Conservation (phyloP, 192 early-diverging fungal genomes). For the Cladochytrium replicatum region DNA sequence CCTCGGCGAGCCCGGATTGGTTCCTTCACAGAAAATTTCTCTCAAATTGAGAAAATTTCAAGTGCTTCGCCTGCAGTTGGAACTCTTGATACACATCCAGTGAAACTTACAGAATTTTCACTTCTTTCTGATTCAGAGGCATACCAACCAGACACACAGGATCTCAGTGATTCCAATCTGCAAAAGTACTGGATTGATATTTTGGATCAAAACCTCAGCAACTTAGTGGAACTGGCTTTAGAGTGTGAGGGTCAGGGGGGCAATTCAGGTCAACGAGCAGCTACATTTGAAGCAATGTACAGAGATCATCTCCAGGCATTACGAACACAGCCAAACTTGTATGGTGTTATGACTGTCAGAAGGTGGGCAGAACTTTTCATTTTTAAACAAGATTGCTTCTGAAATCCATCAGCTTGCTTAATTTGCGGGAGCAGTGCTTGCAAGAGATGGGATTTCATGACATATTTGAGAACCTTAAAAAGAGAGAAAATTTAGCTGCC, state of each 20-base stretch:
- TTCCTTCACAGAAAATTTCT: constrained; percentile 84
- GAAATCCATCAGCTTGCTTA: constrained; percentile 36
- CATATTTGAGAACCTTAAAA: constrained; percentile 62
- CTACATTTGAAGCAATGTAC: constrained; percentile 54
- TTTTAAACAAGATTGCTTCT: constrained; percentile 1
- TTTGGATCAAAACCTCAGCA: constrained; percentile 54
- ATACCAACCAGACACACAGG: constrained; percentile 64
- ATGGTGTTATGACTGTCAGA: constrained; percentile 63
- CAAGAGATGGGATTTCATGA: constrained; percentile 73
- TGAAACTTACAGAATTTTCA: constrained; percentile 45
- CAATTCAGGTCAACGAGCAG: constrained; percentile 12
- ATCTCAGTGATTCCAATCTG: constrained; percentile 41
- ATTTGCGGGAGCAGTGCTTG: constrained; percentile 71
- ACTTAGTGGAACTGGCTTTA: constrained; percentile 51
- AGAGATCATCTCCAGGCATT: constrained; percentile 52
- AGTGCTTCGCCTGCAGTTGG: constrained; percentile 50
- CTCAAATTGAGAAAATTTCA: constrained; percentile 46
- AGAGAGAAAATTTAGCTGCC: constrained; percentile 53
- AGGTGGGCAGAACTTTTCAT: constrained; percentile 16
- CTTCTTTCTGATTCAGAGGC: constrained; percentile 36
- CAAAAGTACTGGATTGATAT: constrained; percentile 69
- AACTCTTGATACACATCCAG: constrained; percentile 49
- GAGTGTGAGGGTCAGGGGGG: constrained; percentile 21
- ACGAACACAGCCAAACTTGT: constrained; percentile 57
- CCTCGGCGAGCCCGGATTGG: constrained; percentile 18